Base-by-base conservation (phyloP, 345 rosid species). In the Euphorbia tirucalli region DNA sequence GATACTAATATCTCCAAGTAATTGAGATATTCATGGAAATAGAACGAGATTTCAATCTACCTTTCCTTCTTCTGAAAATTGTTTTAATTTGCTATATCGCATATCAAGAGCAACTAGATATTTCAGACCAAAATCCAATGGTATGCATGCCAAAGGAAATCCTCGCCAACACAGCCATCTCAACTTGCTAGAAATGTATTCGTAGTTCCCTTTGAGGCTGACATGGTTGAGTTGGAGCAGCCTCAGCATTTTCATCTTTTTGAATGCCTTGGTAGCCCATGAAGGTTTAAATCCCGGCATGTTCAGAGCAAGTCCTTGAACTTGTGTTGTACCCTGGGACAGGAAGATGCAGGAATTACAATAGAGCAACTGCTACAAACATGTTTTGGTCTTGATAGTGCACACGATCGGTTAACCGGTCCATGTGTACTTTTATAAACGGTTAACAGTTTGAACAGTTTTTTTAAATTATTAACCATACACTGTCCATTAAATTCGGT, bases 301-400 rank as follows among this genome's bases (percentile, higher is more conserved):
- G 59, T 50, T 15, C 4, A 80, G 28, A 27, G 32, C 28, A 16
- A 80, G 79, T 13, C 80, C 74, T 35, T 35, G 57, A 61, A 77
- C 67, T 22, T 44, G 9, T 52, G 52, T 61, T 22, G 72, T 76
- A 25, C 78, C 80, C 83, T 79, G 74, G 27, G 30, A 27, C 18
- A 13, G 24, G 37, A 22, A 69, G 15, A 21, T 27, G 19, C 15
- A 57, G 24, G 3, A 18, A 24, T 30, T 30, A 14, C 14, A 5
- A 58, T 27, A 11, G n/a, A 3, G 24, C 5, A 25, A 56, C 14
- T n/a, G n/a, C 39, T 35, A 35, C 7, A 35, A 35, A 46, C 4
- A 46, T 6, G 44, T 41, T 7, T 11, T 41, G 11, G 44, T 41
- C n/a, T n/a, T n/a, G n/a, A n/a, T n/a, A n/a, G n/a, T n/a, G n/a